Evolutionary conservation across 345 rosid species (phyloP), one percentile per base, ranked within the genome.

Genomic region (Raphanus sativus): DNA sequence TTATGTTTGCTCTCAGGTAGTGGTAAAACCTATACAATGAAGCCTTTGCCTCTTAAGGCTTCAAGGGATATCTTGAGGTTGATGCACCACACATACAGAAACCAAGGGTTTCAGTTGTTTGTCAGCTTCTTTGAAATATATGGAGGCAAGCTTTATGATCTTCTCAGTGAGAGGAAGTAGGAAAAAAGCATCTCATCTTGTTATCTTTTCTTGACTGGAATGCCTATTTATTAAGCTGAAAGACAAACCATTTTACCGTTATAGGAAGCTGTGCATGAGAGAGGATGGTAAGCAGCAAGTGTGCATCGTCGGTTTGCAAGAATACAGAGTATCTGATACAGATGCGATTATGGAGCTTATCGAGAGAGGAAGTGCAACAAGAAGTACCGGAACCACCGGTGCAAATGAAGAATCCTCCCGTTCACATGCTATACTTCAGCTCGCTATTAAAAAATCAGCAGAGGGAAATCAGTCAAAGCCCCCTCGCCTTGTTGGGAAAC

Each of bases 381-480:
- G 99, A 84, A 94, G 98, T 83, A 94, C 92, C 28, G 99, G 94
- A 74, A 94, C 96, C 13, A 94, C 98, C 1, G 99, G 99, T 75
- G 99, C 99, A 79, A 94, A 94, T 81, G 99, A 94, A 84, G 99
- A 94, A 85, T 94, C 98, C 54, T 94, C 99, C 21, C 95, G 98
- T 70, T 94, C 99, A 26, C 99, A 94, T 87, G 99, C 99, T 74
- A 90, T 92, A 75, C 98, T 92, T 83, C 98, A 92, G 86, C 98
- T 94, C 52, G 98, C 91, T 26, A 86, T 94, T 33, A 94, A 94
- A 88, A 92, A 86, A 80, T 86, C 97, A 21, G 85, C 82, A 50
- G 96, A 90, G 76, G 94, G 94, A 45, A 92, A 70, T 75, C 95
- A 89, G 70, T 81, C 97, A 61, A 94, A 94, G 87, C 96, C 96